Evolutionary conservation across 495 filamentous ascomycete species (phyloP).

Genomic region (Hypoxylon crocopeplum): DNA sequence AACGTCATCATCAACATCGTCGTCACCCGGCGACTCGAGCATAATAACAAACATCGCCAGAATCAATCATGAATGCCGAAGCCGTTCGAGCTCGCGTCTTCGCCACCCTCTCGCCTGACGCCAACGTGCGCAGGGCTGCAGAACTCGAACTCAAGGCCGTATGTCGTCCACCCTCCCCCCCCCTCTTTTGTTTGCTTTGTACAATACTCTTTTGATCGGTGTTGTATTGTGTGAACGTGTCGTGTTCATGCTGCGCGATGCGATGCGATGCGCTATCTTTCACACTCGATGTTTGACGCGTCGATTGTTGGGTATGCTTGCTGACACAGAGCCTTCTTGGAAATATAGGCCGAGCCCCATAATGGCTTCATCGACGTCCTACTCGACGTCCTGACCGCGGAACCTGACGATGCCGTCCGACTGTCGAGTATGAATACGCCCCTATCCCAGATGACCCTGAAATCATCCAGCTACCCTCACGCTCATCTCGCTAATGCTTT

Average conservation of each 20-base stretch:
- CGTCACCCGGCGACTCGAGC: not conserved
- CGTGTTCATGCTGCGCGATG: slow-evolving; percentile 7
- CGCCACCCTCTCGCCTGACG: slow-evolving; percentile 84
- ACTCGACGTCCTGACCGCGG: slow-evolving; percentile 85
- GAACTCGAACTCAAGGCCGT: slow-evolving; percentile 96
- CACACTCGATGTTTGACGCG: slow-evolving; percentile 22
- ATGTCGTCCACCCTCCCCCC: slow-evolving; percentile 45
- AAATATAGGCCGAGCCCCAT: slow-evolving; percentile 81
- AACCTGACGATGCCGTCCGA: slow-evolving; percentile 82
- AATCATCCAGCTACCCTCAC: no score
- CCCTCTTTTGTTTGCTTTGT: slow-evolving; percentile 17
- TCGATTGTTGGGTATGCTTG: slow-evolving; percentile 18
- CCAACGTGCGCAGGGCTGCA: slow-evolving; percentile 81
- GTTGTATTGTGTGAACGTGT: slow-evolving; percentile 8
- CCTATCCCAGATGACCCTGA: not conserved
- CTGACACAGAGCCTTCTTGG: slow-evolving; percentile 21
- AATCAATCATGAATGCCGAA: slow-evolving; percentile 79
- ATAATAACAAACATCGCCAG: slow-evolving; percentile 1
- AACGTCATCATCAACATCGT: slow-evolving; percentile 14
- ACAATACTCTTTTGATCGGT: slow-evolving; percentile 8
- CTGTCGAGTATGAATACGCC: slow-evolving; percentile 74
- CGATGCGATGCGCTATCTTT: slow-evolving; percentile 32
- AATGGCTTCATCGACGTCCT: slow-evolving; percentile 90
- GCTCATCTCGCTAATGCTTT: slow-evolving; percentile 19
- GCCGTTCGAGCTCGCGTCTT: slow-evolving; percentile 86